Conservation (phyloP, 495 filamentous ascomycete genomes). For the Hypomontagnella monticulosa region DNA sequence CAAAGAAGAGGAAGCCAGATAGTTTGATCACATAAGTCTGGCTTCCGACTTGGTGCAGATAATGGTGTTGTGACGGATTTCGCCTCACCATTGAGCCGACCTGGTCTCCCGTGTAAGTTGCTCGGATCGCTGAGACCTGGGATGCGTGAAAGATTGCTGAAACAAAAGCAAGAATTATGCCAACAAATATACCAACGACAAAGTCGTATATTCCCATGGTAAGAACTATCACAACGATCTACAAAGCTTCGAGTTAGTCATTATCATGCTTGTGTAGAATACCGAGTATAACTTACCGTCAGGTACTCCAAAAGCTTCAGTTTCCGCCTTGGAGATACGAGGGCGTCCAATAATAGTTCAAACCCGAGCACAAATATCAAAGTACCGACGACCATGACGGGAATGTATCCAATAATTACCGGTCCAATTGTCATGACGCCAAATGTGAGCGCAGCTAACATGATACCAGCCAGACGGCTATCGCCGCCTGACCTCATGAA, state of each 20-base stretch:
- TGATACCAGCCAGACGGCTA: constrained; percentile 84
- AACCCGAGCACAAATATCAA: constrained; percentile 94
- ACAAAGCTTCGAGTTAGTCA: constrained; percentile 40
- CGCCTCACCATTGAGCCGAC: constrained; percentile 91
- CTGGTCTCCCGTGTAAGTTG: constrained; percentile 84
- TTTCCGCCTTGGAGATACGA: constrained; percentile 88
- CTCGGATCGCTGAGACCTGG: constrained; percentile 84
- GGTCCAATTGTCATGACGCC: constrained; percentile 87
- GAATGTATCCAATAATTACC: constrained; percentile 88
- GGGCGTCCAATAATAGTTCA: constrained; percentile 85
- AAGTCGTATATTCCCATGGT: constrained; percentile 98
- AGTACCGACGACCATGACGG: constrained; percentile 94
- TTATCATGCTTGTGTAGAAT: not conserved
- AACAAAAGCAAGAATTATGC: constrained; percentile 90
- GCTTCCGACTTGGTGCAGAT: constrained; percentile 80
- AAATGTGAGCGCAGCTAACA: constrained; percentile 82
- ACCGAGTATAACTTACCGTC: constrained; percentile 65
- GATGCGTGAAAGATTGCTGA: constrained; percentile 92
- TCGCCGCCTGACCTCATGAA: constrained; percentile 92
- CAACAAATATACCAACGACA: constrained; percentile 89
- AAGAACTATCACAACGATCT: constrained; percentile 90
- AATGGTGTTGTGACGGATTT: constrained; percentile 88
- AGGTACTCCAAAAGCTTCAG: constrained; percentile 86
- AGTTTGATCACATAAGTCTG: constrained; percentile 93
- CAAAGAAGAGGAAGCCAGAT: constrained; percentile 93